A percentile compares a stretch with the other conserved stretches of the same genome.
These are phyloP conservation scores for Trypanosoma avium DNA, from an alignment of 208 protist species.

Conservation along the genomic window DNA sequence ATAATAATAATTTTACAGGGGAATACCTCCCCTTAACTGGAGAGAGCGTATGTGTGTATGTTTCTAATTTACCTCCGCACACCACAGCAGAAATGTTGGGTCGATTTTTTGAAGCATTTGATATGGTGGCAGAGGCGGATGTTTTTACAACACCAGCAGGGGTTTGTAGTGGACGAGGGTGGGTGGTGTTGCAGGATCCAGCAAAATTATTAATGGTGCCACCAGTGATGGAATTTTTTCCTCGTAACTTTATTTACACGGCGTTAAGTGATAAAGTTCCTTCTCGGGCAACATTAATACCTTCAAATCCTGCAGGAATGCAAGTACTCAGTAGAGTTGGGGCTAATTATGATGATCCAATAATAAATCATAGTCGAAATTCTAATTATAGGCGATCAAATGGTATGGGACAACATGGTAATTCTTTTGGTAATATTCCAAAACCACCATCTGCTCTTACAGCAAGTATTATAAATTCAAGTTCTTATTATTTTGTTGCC, in stretches of 20 bases:
- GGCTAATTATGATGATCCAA: not conserved
- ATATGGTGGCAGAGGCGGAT: constrained; percentile 67
- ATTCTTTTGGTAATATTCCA: not conserved
- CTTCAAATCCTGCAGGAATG: not conserved
- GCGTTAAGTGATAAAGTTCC: constrained; percentile 64
- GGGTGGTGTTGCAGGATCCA: constrained; percentile 67
- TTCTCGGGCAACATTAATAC: constrained; percentile 23
- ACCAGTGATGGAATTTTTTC: constrained; percentile 65
- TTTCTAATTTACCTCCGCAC: constrained; percentile 60
- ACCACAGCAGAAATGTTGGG: constrained; percentile 77
- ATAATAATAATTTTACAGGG: too few species aligned
- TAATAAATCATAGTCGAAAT: not conserved
- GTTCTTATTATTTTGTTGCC: constrained; percentile 37
- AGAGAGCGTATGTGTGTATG: constrained; percentile 60
- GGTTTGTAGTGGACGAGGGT: constrained; percentile 67
- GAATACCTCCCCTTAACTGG: constrained; percentile 20
- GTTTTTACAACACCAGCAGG: constrained; percentile 42
- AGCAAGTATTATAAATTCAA: constrained; percentile 13
- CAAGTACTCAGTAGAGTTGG: not conserved
- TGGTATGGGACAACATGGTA: constrained; percentile 2
- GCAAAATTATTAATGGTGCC: constrained; percentile 53
- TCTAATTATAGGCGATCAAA: constrained; percentile 4
- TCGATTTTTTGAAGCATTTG: constrained; percentile 72
- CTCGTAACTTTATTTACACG: constrained; percentile 57
- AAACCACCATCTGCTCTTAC: constrained; percentile 4